These are phyloP conservation scores for Fusarium heterosporum DNA, from an alignment of 2,329 filamentous ascomycete species.

Conservation along the genomic window DNA sequence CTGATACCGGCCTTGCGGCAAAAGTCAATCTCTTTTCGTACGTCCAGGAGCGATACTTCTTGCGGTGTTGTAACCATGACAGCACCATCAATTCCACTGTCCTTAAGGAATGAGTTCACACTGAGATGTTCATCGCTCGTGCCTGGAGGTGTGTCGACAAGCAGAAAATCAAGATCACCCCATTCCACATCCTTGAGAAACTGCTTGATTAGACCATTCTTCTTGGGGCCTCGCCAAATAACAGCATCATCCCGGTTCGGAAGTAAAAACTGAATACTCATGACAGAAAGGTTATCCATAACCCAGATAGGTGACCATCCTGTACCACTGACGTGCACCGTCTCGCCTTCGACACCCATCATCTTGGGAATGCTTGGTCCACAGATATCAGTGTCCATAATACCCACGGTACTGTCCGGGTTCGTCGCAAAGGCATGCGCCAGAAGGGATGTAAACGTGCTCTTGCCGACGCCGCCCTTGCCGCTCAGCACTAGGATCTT, in stretches of 20 bases:
- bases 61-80: conserved; percentile 95
- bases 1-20: conserved; percentile 93
- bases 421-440: conserved; percentile 90
- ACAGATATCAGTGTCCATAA: conserved; percentile 99
- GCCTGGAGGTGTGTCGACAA: conserved; percentile 95
- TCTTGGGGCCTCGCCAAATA: conserved; percentile 98
- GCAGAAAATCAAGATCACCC: conserved; percentile 92
- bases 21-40: conserved; percentile 97
- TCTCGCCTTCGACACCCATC: conserved; percentile 96
- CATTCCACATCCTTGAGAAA: conserved; percentile 98
- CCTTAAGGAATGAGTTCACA: conserved; percentile 91
- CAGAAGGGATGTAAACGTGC: conserved; percentile 89
- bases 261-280: conserved; percentile 99
- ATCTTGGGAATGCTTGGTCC: conserved; percentile 97
- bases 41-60: conserved; percentile 91
- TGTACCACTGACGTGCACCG: conserved; percentile 87
- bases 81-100: conserved; percentile 92
- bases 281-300: conserved; percentile 90
- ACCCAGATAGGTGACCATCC: conserved; percentile 98
- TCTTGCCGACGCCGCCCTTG: conserved; percentile 97
- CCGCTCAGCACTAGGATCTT: conserved; percentile 94
- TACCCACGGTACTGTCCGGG: conserved; percentile 81
- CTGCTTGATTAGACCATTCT: conserved; percentile 98
- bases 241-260: conserved; percentile 93
- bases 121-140: conserved; percentile 96